Conservation (phyloP, 2,329 filamentous ascomycete species). For the Ramichloridium luteum region DNA sequence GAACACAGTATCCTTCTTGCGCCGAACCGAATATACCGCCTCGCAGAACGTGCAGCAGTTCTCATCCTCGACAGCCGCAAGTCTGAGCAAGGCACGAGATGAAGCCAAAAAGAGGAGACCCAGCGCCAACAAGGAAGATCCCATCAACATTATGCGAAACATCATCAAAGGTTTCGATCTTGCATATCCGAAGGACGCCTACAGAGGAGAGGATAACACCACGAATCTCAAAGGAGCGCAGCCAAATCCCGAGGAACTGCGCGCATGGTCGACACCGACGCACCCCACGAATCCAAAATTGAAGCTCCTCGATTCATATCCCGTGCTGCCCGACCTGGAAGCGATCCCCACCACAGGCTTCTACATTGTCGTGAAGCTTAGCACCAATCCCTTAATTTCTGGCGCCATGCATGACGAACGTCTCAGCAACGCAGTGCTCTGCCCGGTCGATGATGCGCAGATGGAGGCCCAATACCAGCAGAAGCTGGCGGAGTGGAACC, state of each 20-base stretch:
- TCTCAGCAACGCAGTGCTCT: slow-evolving; percentile 46
- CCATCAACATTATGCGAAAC: slow-evolving; percentile 47
- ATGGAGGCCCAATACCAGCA: slow-evolving; percentile 39
- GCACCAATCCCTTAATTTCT: slow-evolving; percentile 43
- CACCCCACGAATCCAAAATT: slow-evolving; percentile 47
- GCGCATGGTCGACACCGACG: slow-evolving; percentile 48
- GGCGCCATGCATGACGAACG: slow-evolving; percentile 43
- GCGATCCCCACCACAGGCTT: slow-evolving; percentile 46
- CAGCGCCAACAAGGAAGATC: slow-evolving; percentile 41
- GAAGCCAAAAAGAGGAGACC: slow-evolving; percentile 29
- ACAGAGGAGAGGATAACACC: slow-evolving; percentile 54
- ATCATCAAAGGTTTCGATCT: slow-evolving; percentile 53
- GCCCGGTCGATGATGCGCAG: slow-evolving; percentile 37
- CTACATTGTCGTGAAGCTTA: slow-evolving; percentile 50
- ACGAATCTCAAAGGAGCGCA: slow-evolving; percentile 42
- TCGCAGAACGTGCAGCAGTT: slow-evolving; percentile 34
- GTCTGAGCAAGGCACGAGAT: slow-evolving; percentile 33
- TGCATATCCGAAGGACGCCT: slow-evolving; percentile 49
- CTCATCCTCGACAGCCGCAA: slow-evolving; percentile 43
- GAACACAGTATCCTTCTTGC: slow-evolving; percentile 82
- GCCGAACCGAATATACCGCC: slow-evolving; percentile 90
- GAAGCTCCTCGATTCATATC: slow-evolving; percentile 47
- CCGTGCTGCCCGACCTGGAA: slow-evolving; percentile 48
- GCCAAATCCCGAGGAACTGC: slow-evolving; percentile 40
- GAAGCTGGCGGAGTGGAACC: slow-evolving; percentile 34